A percentile compares a stretch with the other conserved stretches of the same genome.
Conservation (phyloP, 1,284 basidiomycete species). For the Puccinia polysora region DNA sequence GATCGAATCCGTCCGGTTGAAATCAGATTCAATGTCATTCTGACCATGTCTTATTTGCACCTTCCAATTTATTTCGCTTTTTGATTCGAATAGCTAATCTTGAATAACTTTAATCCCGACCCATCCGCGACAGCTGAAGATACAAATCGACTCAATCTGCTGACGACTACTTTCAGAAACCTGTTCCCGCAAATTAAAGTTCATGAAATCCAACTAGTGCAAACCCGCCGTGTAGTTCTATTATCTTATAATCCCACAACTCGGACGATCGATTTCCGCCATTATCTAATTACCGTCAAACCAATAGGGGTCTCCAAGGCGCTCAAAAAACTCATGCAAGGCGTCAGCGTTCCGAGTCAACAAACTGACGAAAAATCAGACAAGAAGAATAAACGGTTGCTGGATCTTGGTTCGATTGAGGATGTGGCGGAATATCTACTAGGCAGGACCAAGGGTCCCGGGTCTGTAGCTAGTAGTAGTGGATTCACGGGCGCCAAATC, state of each 20-base stretch:
- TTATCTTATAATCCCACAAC: slow-evolving; percentile 83
- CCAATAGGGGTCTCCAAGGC: slow-evolving; percentile 88
- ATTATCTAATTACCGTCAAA: slow-evolving; percentile 91
- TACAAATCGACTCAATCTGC: slow-evolving; percentile 62
- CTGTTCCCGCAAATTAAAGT: slow-evolving; percentile 80
- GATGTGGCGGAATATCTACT: slow-evolving; percentile 95
- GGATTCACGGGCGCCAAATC: slow-evolving; percentile 50
- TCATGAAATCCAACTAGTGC: slow-evolving; percentile 69
- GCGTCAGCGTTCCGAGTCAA: slow-evolving; percentile 57
- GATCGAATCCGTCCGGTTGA: no score
- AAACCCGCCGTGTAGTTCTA: slow-evolving; percentile 84
- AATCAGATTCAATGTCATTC: no score
- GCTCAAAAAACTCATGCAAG: slow-evolving; percentile 82
- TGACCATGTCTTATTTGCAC: slow-evolving; percentile 56
- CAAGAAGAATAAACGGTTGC: slow-evolving; percentile 55
- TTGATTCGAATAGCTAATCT: slow-evolving; percentile 65
- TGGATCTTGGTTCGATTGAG: slow-evolving; percentile 80
- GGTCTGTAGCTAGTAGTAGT: slow-evolving; percentile 56
- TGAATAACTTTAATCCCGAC: slow-evolving; percentile 62
- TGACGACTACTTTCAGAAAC: slow-evolving; percentile 79
- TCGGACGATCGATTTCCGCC: slow-evolving; percentile 84
- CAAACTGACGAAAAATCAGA: slow-evolving; percentile 54
- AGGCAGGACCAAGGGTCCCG: slow-evolving; percentile 64
- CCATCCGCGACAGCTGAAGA: slow-evolving; percentile 52
- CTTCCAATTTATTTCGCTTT: background rate